Evolutionary conservation across 306 rosid species (phyloP), one percentile per base, ranked within the genome.

Genomic region (Oemleria cerasiformis): DNA sequence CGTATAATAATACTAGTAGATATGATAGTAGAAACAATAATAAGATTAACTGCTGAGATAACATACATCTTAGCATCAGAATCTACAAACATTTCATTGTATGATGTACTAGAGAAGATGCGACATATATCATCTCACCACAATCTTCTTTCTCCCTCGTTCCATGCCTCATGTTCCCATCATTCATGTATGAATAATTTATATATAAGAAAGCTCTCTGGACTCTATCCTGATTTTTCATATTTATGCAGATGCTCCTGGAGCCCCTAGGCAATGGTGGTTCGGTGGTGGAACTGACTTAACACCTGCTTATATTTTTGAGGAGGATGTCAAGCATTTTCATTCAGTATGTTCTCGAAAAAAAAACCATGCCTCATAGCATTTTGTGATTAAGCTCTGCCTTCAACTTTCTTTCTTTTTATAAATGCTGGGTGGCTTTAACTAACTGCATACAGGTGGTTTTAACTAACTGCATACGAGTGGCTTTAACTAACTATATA

Each of bases 221-320:
- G 43, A 76, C 40, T 49, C 53, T 39, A 34, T 23, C 49, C 77
- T 75, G 63, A 64, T 53, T 30, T 73, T 49, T 74, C 71, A 51
- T 56, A 56, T 83, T 13, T 79, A 38, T 72, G 77, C 88, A 94
- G 99, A 94, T 79, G 77, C 75, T 71, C 92, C 96, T 42, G 97
- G 98, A 78, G 97, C 99, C 50, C 99, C 99, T 11, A 87, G 90
- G 82, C 97, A 89, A 59, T 94, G 99, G 99, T 94, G 97, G 99
- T 94, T 94, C 61, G 99, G 99, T 25, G 99, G 99, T 43, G 99
- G 99, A 71, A 94, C 99, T 11, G 99, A 94, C 83, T 85, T 94
- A 75, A 94, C 97, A 21, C 99, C 97, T 68, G 92, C 99, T 70
- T 94, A 94, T 80, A 86, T 89, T 71, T 94, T 91, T 62, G 95